Conservation (phyloP, 2,329 filamentous ascomycete species). For the Fusarium pseudocircinatum region DNA sequence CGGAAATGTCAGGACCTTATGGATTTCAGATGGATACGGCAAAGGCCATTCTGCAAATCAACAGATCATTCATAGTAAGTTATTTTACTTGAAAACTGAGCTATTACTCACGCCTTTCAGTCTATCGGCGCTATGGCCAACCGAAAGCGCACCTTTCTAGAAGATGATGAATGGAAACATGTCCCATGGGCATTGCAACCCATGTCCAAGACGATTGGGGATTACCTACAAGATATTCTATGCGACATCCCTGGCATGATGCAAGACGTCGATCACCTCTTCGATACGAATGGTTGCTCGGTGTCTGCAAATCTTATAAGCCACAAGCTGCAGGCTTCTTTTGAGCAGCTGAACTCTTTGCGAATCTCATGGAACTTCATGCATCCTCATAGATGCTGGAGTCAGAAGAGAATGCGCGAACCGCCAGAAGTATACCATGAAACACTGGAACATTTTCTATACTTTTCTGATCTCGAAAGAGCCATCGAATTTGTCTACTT, state of each 20-base stretch:
- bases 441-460: not conserved
- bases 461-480: not conserved
- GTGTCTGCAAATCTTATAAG: too few relatives aligned
- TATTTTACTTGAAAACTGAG: rapidly evolving
- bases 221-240: not conserved
- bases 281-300: rapidly evolving
- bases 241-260: not conserved
- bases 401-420: not conserved
- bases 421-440: not conserved
- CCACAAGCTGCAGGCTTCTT: not conserved
- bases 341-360: not conserved
- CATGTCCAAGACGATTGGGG: not conserved
- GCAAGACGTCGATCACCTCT: not conserved
- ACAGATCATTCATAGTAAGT: not conserved
- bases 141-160: not conserved
- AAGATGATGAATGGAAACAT: not conserved
- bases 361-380: not conserved
- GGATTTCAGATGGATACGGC: not conserved
- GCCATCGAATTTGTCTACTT: not conserved
- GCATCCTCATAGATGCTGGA: not conserved
- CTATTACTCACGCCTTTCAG: not conserved
- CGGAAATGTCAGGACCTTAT: not conserved
- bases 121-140: not conserved
- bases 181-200: not conserved
- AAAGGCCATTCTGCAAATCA: not conserved